phyloP scores from a whole-genome alignment of 2,329 filamentous ascomycete species.

The Monilinia fructigena region DNA sequence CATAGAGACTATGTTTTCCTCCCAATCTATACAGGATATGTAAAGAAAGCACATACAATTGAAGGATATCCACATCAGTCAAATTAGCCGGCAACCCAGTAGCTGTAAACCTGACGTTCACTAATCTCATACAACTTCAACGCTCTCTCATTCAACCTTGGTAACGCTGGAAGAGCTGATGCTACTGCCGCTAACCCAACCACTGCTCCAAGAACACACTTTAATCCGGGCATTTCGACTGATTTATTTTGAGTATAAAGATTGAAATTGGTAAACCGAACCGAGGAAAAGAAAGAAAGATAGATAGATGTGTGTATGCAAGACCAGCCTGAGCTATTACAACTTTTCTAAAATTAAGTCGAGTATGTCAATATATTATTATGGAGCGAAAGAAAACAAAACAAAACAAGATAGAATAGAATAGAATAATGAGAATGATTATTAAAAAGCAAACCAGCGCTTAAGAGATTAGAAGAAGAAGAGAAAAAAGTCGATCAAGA shows the following conservation, averaged over 20 bases:
- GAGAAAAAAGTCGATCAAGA: neutral
- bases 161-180: slow-evolving; percentile 37
- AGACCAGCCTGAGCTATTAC: slow-evolving; percentile 39
- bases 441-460: slow-evolving; percentile 40
- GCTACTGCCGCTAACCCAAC: slow-evolving; percentile 33
- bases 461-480: slow-evolving; percentile 29
- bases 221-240: slow-evolving; percentile 38
- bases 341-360: slow-evolving; percentile 19
- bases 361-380: slow-evolving; percentile 6
- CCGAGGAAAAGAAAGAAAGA: neutral
- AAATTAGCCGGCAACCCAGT: slow-evolving; percentile 43
- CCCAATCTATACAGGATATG: neutral
- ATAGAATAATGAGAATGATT: slow-evolving; percentile 19
- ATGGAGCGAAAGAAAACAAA: slow-evolving; percentile 29
- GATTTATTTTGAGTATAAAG: neutral
- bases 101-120: slow-evolving; percentile 35
- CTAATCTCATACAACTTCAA: slow-evolving; percentile 34
- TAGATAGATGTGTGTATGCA: slow-evolving; percentile 29
- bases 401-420: slow-evolving; percentile 18
- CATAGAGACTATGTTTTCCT: neutral
- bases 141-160: slow-evolving; percentile 33
- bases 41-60: slow-evolving; percentile 47
- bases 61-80: slow-evolving; percentile 51
- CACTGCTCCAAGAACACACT: slow-evolving; percentile 34
- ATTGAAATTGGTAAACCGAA: neutral